Conservation (phyloP, 148 eudicot genomes). For the Dianthus caryophyllus region DNA sequence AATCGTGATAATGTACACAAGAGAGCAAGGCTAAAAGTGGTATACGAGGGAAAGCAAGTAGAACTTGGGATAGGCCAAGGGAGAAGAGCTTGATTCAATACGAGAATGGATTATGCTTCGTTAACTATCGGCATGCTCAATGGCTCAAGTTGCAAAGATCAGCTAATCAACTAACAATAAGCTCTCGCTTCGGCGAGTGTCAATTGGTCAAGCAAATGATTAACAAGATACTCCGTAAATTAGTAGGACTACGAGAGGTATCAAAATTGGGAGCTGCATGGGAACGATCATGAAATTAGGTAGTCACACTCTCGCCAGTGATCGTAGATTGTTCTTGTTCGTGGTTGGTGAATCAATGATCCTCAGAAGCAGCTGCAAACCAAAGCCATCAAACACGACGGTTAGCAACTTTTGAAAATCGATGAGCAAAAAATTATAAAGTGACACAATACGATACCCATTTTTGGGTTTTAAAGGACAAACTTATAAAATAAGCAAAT, state of each 20-base stretch:
- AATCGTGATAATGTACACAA: too few relatives aligned
- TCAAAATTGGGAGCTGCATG: neutral
- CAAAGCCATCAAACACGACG: neutral
- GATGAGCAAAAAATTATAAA: neutral
- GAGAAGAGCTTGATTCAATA: too few relatives aligned
- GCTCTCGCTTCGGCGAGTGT: neutral
- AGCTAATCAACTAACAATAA: neutral
- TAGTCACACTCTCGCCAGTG: neutral
- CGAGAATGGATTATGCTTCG: neutral
- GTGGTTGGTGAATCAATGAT: neutral
- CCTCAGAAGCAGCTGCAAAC: slow-evolving; percentile 13
- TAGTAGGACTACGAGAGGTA: neutral
- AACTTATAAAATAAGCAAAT: too few relatives aligned
- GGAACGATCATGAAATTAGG: neutral
- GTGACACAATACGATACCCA: too few relatives aligned
- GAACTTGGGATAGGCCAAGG: too few relatives aligned
- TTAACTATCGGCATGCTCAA: neutral
- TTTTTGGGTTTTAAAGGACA: too few relatives aligned
- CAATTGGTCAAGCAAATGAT: neutral
- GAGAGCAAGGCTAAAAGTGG: too few relatives aligned
- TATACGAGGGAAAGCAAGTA: too few relatives aligned
- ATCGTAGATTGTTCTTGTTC: neutral
- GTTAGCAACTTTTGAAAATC: neutral
- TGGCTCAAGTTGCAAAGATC: neutral
- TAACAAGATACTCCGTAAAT: neutral